Conservation (phyloP, 169 alveolate genomes). For the Plasmodium vivax region DNA sequence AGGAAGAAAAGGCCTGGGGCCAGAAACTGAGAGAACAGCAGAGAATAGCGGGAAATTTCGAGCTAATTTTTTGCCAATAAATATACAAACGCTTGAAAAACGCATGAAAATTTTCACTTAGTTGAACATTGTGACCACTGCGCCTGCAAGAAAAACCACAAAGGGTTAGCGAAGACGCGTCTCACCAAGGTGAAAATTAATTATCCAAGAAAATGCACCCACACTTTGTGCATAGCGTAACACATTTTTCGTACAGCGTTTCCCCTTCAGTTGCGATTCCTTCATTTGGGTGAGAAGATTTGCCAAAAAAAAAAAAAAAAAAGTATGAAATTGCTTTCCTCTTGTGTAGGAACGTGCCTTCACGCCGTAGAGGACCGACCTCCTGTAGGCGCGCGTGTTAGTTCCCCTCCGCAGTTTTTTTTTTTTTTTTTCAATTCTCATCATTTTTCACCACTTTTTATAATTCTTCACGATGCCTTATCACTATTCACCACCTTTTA, state of each 20-base stretch:
- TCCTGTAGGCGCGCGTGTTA: neutral
- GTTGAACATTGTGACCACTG: neutral
- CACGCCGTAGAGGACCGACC: neutral
- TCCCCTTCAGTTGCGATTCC: neutral
- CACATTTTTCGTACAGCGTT: neutral
- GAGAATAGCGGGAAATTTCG: neutral
- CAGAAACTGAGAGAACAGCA: conserved; percentile 17
- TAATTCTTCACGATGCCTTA: no score
- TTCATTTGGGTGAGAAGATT: neutral
- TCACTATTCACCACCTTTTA: no score
- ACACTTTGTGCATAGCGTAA: neutral
- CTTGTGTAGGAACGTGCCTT: neutral
- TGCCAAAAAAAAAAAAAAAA: neutral
- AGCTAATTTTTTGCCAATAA: neutral
- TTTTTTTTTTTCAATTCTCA: neutral
- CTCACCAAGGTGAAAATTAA: neutral
- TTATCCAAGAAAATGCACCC: neutral
- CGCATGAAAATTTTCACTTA: neutral
- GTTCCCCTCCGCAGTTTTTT: neutral
- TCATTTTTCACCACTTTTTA: no score
- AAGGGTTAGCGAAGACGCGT: neutral
- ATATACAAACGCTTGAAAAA: neutral
- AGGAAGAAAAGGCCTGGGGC: conserved; percentile 75
- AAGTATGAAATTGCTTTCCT: neutral
- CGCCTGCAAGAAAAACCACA: neutral